A percentile compares a stretch with the other conserved stretches of the same genome.
Conservation (phyloP, 192 early-diverging fungal genomes). For the Phlyctochytrium planicorne region DNA sequence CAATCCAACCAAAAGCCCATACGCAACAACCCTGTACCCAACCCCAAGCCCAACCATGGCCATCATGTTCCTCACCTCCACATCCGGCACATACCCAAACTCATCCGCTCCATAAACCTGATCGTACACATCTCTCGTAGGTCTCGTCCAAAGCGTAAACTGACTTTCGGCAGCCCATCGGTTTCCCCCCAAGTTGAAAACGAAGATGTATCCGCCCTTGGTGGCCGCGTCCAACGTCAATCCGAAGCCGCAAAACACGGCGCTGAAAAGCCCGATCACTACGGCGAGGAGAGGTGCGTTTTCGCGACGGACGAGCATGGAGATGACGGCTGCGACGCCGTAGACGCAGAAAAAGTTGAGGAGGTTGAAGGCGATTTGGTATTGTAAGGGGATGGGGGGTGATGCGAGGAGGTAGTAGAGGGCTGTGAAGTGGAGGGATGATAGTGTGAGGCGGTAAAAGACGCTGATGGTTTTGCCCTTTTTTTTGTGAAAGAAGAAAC, state of each 20-base stretch:
- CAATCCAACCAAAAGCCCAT: no score
- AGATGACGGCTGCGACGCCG: no score
- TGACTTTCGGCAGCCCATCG: slow-evolving; percentile 36
- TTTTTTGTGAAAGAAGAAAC: not conserved
- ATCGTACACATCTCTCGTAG: slow-evolving; percentile 3
- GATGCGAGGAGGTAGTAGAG: slow-evolving; percentile 32
- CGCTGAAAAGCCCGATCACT: no score
- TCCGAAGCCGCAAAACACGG: no score
- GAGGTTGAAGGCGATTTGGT: slow-evolving; percentile 27
- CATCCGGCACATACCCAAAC: slow-evolving; percentile 13
- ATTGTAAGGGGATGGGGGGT: slow-evolving; percentile 19
- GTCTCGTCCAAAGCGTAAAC: slow-evolving; percentile 11
- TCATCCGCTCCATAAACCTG: not conserved
- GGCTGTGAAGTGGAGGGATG: slow-evolving; percentile 35
- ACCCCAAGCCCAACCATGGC: slow-evolving; percentile 6
- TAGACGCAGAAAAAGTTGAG: slow-evolving; percentile 45
- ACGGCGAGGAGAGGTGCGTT: slow-evolving; percentile 36
- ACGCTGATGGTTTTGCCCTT: slow-evolving; percentile 37
- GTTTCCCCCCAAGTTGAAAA: slow-evolving; percentile 30
- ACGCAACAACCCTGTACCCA: no score
- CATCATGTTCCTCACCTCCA: slow-evolving; percentile 3
- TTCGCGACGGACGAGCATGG: no score
- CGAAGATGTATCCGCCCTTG: slow-evolving; percentile 23
- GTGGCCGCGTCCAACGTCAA: slow-evolving; percentile 30
- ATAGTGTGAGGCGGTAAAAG: slow-evolving; percentile 33